Evolutionary conservation across 441 rosid genomes (phyloP).

Genomic region (Euphorbia celastroides): DNA sequence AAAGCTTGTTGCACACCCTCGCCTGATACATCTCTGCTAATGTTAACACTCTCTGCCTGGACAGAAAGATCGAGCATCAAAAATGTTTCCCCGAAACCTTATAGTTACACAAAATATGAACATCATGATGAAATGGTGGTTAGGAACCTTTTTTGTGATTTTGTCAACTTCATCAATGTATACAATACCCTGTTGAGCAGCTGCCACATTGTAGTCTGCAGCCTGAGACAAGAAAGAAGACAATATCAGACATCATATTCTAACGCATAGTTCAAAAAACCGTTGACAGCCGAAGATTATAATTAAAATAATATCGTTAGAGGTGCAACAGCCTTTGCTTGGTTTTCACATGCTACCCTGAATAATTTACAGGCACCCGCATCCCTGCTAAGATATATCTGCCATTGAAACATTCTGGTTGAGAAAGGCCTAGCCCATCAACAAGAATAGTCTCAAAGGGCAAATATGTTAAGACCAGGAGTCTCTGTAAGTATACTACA

Average conservation of each 20-base stretch:
- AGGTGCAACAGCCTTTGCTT: neutral
- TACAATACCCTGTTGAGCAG: constrained; percentile 99
- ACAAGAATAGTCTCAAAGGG: neutral
- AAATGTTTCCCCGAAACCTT: neutral
- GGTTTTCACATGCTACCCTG: constrained; percentile 1
- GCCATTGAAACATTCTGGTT: neutral
- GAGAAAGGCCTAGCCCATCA: neutral
- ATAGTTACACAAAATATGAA: neutral
- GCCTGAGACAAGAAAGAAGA: constrained; percentile 39
- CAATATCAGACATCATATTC: neutral
- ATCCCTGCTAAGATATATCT: neutral
- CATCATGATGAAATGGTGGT: neutral
- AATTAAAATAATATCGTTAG: neutral
- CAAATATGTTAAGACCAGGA: neutral
- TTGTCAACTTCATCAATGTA: constrained; percentile 99
- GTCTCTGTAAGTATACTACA: neutral
- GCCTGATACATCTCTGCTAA: constrained; percentile 97
- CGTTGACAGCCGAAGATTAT: neutral
- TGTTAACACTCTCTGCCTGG: constrained; percentile 95
- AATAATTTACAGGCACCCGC: neutral
- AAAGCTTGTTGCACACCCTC: constrained; percentile 99
- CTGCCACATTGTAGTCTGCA: constrained; percentile 94
- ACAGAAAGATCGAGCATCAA: constrained; percentile 18
- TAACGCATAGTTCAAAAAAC: neutral
- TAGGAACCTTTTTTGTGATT: constrained; percentile 84